Evolutionary conservation across 495 filamentous ascomycete species (phyloP).

Genomic region (Talaromyces trachyspermus): DNA sequence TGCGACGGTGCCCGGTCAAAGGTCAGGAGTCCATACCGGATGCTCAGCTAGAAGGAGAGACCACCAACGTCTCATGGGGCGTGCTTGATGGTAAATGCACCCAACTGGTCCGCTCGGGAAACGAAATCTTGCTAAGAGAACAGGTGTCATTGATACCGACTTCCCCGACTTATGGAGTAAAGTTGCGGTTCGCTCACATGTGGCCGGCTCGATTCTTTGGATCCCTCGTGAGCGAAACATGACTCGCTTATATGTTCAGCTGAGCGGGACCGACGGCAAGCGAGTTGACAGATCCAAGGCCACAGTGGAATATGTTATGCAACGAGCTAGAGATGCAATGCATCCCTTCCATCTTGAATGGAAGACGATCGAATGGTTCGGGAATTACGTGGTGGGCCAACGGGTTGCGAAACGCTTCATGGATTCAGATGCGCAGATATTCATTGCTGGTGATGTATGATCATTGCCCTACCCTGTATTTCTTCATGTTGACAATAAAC

Average conservation of each 20-base stretch:
- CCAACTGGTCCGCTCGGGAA: background rate
- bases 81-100: constrained; percentile 35
- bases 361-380: constrained; percentile 44
- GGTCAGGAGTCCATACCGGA: constrained; percentile 48
- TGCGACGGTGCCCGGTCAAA: constrained; percentile 57
- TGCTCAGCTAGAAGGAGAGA: constrained; percentile 47
- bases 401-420: constrained; percentile 63
- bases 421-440: constrained; percentile 47
- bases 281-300: constrained; percentile 45
- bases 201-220: constrained; percentile 51
- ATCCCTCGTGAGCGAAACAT: constrained; percentile 61
- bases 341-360: constrained; percentile 55
- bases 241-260: constrained; percentile 61
- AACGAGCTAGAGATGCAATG: constrained; percentile 51
- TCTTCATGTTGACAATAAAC: background rate
- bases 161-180: constrained; percentile 64
- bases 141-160: constrained; percentile 48
- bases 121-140: background rate
- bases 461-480: background rate
- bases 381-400: constrained; percentile 62
- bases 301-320: constrained; percentile 49
- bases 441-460: constrained; percentile 55
- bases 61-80: constrained; percentile 54
- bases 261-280: constrained; percentile 32
- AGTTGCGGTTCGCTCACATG: constrained; percentile 53